These are phyloP conservation scores for Sindora glabra DNA, from an alignment of 306 rosid species.

Conservation along the genomic window DNA sequence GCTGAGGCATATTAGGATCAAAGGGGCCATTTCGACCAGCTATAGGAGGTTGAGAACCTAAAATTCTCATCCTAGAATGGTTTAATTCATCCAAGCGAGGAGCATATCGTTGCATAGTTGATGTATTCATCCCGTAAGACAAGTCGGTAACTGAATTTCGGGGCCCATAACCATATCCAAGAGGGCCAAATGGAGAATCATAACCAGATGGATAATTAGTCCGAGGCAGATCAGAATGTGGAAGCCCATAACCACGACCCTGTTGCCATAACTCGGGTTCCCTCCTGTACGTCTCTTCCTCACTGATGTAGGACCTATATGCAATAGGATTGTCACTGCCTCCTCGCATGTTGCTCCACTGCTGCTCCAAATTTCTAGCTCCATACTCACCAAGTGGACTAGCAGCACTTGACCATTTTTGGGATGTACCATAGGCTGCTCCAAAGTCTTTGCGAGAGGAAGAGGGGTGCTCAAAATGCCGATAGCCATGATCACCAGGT, in stretches of 20 bases:
- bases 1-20: slow-evolving; percentile 26
- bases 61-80: slow-evolving; percentile 23
- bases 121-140: slow-evolving; percentile 27
- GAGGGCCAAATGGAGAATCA: slow-evolving; percentile 19
- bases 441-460: slow-evolving; percentile 10
- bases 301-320: slow-evolving; percentile 21
- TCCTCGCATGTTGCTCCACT: slow-evolving; percentile 9
- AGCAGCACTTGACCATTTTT: slow-evolving; percentile 14
- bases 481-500: slow-evolving; percentile 10
- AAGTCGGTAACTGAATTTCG: slow-evolving; percentile 12
- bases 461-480: slow-evolving; percentile 17
- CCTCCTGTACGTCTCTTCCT: slow-evolving; percentile 23
- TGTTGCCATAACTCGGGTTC: slow-evolving; percentile 30
- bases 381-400: slow-evolving; percentile 23
- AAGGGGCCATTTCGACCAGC: background rate
- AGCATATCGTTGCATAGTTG: slow-evolving; percentile 55
- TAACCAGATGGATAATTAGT: slow-evolving; percentile 18
- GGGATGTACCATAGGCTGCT: slow-evolving; percentile 13
- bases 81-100: slow-evolving; percentile 58
- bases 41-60: slow-evolving; percentile 23
- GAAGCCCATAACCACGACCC: slow-evolving; percentile 26
- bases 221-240: slow-evolving; percentile 12
- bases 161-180: slow-evolving; percentile 19
- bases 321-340: slow-evolving; percentile 13
- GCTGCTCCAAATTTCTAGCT: slow-evolving; percentile 29